phyloP scores from a whole-genome alignment of 2,329 filamentous ascomycete genomes.

The Phyllosticta citriasiana region DNA sequence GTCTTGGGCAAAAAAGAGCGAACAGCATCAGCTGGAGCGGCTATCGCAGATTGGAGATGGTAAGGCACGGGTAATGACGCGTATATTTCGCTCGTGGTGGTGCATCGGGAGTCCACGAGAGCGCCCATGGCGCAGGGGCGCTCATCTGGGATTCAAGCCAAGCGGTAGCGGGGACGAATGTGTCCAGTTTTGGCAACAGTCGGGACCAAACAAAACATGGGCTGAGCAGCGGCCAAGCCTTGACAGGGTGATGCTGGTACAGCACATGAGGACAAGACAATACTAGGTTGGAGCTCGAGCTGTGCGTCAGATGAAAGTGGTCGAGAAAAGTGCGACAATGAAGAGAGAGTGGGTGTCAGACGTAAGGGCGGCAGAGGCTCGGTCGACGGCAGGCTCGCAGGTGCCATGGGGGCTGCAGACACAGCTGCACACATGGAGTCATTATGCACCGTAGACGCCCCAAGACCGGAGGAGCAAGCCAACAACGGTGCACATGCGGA shows the following conservation, averaged over 20 bases:
- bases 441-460: not conserved
- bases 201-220: not conserved
- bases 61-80: not conserved
- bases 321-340: not conserved
- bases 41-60: not conserved
- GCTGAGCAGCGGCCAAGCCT: not conserved
- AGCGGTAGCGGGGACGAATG: not conserved
- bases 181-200: not conserved
- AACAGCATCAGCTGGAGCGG: not conserved
- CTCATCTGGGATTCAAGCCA: not conserved
- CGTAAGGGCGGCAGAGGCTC: not conserved
- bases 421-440: not conserved
- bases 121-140: not conserved
- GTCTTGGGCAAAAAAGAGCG: not conserved
- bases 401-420: not conserved
- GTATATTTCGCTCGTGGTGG: not conserved
- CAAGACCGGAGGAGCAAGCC: not conserved
- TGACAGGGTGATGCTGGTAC: not conserved
- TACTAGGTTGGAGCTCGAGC: not conserved
- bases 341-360: not conserved
- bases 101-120: not conserved
- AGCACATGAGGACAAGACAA: not conserved
- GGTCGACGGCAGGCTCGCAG: not conserved
- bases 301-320: not conserved
- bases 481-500: not conserved